Conservation (phyloP, 352 stramenopile genomes). For the Saprolegnia parasitica region DNA sequence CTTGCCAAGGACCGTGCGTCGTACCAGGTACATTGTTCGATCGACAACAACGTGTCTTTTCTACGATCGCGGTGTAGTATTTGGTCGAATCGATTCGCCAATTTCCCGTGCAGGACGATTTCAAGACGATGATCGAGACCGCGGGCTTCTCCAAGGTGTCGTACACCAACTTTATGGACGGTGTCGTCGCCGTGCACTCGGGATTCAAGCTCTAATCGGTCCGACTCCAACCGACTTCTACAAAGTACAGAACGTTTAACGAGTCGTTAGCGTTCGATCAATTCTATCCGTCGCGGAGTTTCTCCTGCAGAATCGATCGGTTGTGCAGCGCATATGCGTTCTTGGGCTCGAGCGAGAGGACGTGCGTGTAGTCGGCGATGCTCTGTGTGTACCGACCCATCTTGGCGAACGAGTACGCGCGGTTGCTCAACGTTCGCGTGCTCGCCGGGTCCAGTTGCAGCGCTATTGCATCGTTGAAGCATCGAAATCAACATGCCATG, state of each 20-base stretch:
- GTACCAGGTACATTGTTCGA: slow-evolving; percentile 85
- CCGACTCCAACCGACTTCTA: no score
- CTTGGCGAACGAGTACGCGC: slow-evolving; percentile 80
- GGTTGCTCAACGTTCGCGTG: slow-evolving; percentile 79
- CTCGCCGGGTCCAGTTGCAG: slow-evolving; percentile 67
- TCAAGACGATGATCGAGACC: slow-evolving; percentile 91
- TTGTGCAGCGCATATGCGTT: slow-evolving; percentile 86
- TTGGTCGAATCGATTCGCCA: slow-evolving; percentile 99
- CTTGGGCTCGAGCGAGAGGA: slow-evolving; percentile 59
- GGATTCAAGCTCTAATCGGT: slow-evolving; percentile 89
- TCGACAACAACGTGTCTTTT: neutral
- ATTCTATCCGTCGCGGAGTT: slow-evolving; percentile 44
- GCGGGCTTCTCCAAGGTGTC: slow-evolving; percentile 91
- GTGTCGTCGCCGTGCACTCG: slow-evolving; percentile 96
- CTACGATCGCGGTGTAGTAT: slow-evolving; percentile 58
- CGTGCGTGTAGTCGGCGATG: slow-evolving; percentile 68
- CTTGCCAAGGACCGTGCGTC: slow-evolving; percentile 94
- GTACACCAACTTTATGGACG: slow-evolving; percentile 96
- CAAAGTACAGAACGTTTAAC: no score
- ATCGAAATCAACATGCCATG: no score
- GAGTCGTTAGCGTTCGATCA: slow-evolving; percentile 36
- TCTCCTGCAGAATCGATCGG: slow-evolving; percentile 71
- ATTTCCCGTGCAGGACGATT: slow-evolving; percentile 96
- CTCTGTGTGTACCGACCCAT: slow-evolving; percentile 59
- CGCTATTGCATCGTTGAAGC: slow-evolving; percentile 32